Evolutionary conservation across 2,329 filamentous ascomycete genomes (phyloP).

Genomic region (Aspergillus aculeatinus): DNA sequence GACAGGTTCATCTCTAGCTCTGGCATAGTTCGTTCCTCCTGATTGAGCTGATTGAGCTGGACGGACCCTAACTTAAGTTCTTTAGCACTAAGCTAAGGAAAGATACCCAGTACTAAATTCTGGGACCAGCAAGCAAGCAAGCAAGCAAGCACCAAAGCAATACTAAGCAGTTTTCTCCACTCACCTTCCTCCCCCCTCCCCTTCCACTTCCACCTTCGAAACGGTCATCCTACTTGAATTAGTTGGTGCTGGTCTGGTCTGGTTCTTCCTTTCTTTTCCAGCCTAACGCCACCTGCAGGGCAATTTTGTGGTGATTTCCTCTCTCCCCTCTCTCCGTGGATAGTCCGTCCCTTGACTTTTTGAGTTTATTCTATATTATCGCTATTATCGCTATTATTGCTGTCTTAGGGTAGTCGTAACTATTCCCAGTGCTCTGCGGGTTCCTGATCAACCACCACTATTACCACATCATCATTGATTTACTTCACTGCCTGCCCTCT

Average conservation of each 20-base stretch:
- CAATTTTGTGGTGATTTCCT: not conserved
- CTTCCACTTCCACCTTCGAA: not conserved
- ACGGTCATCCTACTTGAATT: not conserved
- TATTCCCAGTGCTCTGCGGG: not conserved
- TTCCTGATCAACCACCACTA: not conserved
- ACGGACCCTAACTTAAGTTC: not conserved
- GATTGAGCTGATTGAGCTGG: not conserved
- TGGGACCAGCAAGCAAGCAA: not conserved
- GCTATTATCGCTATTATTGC: not conserved
- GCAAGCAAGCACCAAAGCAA: conserved; percentile 10
- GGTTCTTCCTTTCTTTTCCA: not conserved
- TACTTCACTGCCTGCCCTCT: not conserved
- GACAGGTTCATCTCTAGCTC: not conserved
- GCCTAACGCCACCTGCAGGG: conserved; percentile 8
- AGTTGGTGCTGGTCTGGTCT: not conserved
- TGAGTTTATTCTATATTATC: not conserved
- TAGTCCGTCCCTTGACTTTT: not conserved
- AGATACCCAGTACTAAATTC: not conserved
- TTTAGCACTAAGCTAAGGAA: not conserved
- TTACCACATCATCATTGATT: not conserved
- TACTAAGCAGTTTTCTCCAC: conserved; percentile 16
- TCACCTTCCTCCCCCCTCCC: not conserved
- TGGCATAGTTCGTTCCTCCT: not conserved
- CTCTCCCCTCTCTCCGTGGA: not conserved
- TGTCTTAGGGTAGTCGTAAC: not conserved